Base-by-base conservation (phyloP, 2,329 filamentous ascomycete genomes). In the Chaetomiaceae sp. region DNA sequence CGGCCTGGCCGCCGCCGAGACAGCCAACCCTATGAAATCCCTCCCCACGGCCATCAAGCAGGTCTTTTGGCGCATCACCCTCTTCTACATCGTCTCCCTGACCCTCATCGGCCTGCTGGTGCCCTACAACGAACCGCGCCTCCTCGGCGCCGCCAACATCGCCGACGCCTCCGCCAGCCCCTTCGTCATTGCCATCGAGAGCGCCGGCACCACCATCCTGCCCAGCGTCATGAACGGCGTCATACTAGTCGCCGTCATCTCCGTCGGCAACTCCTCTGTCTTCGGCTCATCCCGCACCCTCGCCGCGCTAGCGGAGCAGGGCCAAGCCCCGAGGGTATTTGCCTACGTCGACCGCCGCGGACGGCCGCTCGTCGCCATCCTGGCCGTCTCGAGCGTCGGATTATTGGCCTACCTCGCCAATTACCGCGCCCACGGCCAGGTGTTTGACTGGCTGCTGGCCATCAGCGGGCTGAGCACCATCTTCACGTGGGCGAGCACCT, bases 31-130 rank as follows among this genome's bases (percentile, higher is more conserved):
- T 0, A 78, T 82, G 53, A 84, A 88, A 65, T 81, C 85, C 0
- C 78, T 96, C 1, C 91, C 91, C 0, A 84, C 83, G 1, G 91
- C 91, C 5, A 85, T 92, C 63, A 95, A 94, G 73, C 90, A 95
- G 66, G 88, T 81, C 29, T 81, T 81, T 54, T 81, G 78, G 77
- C 76, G 78, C 60, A 80, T 81, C 55, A 78, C 75, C 0, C 65
- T 80, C 57, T 81, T 81, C 59, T 81, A 81, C 57, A 68, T 81
- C 43, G 68, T 81, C 3, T 76, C 76, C 33, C 71, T 81, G 14
- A 71, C 77, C 48, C 75, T 80, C 11, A 72, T 80, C 15, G 78
- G 78, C 14, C 69, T 82, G 5, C 65, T 81, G 5, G 68, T 81
- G 34, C 66, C 69, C 47, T 75, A 73, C 47, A 66, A 72, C 20